phyloP scores from a whole-genome alignment of 805 yeast genomes.

The Suhomyces sp. region DNA sequence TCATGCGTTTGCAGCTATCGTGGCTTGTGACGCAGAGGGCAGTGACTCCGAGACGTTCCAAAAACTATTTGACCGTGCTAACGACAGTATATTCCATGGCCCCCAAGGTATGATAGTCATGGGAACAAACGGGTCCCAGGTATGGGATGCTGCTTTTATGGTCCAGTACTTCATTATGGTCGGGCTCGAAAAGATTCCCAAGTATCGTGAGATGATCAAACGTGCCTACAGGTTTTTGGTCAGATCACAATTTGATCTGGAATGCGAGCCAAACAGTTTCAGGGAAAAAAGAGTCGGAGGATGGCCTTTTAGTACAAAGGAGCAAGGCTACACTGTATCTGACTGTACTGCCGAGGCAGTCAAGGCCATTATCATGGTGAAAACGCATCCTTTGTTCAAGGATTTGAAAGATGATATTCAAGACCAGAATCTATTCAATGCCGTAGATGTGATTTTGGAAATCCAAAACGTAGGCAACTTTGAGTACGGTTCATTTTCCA shows the following conservation, averaged over 20 bases:
- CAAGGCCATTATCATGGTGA: constrained; percentile 91
- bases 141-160: constrained; percentile 94
- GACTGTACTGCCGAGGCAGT: constrained; percentile 97
- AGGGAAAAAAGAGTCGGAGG: constrained; percentile 85
- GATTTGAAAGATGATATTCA: constrained; percentile 52
- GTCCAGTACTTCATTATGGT: constrained; percentile 79
- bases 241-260: constrained; percentile 80
- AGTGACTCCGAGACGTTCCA: constrained; percentile 57
- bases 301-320: constrained; percentile 95
- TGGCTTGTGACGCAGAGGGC: constrained; percentile 70
- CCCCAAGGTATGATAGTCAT: constrained; percentile 87
- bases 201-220: constrained; percentile 62
- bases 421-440: constrained; percentile 54
- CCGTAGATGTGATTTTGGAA: constrained; percentile 70
- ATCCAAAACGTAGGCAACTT: constrained; percentile 77
- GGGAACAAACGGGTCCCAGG: constrained; percentile 98
- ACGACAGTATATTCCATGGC: constrained; percentile 79
- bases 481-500: constrained; percentile 88
- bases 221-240: constrained; percentile 69
- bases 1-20: constrained; percentile 79
- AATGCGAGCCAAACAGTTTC: constrained; percentile 72
- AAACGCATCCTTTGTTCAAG: constrained; percentile 53
- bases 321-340: constrained; percentile 93
- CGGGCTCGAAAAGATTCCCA: constrained; percentile 69
- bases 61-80: constrained; percentile 54